These are phyloP conservation scores for Penicillium sp. DNA, from an alignment of 2,329 filamentous ascomycete genomes.

Conservation along the genomic window DNA sequence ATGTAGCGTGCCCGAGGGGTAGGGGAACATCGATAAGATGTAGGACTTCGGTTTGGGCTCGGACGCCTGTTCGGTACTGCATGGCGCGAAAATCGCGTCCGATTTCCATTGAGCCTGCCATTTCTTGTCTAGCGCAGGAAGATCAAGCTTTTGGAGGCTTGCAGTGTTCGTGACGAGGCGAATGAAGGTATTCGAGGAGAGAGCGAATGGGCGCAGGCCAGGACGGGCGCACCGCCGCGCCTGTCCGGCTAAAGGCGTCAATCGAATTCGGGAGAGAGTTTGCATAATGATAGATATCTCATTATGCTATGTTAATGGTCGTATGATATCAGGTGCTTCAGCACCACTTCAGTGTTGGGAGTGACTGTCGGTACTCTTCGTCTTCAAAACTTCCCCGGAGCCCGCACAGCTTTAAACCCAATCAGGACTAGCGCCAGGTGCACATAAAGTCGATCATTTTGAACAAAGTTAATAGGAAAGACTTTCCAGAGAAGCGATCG, in stretches of 20 bases:
- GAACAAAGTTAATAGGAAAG: not conserved
- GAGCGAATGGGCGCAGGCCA: slow-evolving; percentile 10
- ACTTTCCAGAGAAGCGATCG: not conserved
- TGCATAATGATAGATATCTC: slow-evolving; percentile 26
- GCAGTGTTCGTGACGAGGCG: slow-evolving; percentile 29
- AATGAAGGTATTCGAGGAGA: slow-evolving; percentile 13
- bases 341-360: not conserved
- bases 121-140: slow-evolving; percentile 52
- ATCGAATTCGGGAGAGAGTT: slow-evolving; percentile 28
- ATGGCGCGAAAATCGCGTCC: slow-evolving; percentile 10
- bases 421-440: slow-evolving; percentile 22
- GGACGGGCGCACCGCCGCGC: slow-evolving; percentile 17
- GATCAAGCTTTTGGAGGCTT: slow-evolving; percentile 36
- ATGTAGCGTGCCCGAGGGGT: slow-evolving; percentile 83
- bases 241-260: slow-evolving; percentile 22
- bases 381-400: slow-evolving; percentile 24
- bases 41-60: slow-evolving; percentile 54
- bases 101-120: slow-evolving; percentile 54
- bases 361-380: not conserved
- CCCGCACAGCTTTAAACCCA: slow-evolving; percentile 14
- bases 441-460: not conserved
- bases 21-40: slow-evolving; percentile 89
- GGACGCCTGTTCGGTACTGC: not conserved
- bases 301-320: slow-evolving; percentile 16
- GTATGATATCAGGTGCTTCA: not conserved